A percentile compares a stretch with the other conserved stretches of the same genome.
Conservation (phyloP, 140 eudicot species). For the Senecio squalidus region DNA sequence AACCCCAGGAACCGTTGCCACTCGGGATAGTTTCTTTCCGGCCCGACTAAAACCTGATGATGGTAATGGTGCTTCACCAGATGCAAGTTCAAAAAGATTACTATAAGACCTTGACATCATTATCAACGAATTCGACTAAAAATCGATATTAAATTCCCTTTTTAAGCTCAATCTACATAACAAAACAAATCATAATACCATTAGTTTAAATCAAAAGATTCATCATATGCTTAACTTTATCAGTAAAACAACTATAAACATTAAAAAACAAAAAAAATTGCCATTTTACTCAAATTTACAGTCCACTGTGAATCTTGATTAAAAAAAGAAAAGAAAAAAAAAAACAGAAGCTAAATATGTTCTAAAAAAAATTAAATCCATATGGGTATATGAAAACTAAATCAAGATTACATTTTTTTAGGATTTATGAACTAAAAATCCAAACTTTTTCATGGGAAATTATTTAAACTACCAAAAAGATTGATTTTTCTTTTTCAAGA, state of each 20-base stretch:
- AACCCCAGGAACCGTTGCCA: slow-evolving; percentile 80
- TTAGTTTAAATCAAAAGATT: slow-evolving; percentile 7
- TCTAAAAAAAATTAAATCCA: neutral
- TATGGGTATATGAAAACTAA: slow-evolving; percentile 1
- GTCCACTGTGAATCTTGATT: neutral
- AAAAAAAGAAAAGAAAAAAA: neutral
- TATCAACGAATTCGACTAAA: neutral
- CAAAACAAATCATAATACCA: slow-evolving; percentile 6
- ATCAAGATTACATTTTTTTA: slow-evolving; percentile 10
- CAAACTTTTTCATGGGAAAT: neutral
- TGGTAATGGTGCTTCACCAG: slow-evolving; percentile 62
- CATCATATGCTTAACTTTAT: slow-evolving; percentile 3
- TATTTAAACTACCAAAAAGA: neutral
- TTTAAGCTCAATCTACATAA: slow-evolving; percentile 24
- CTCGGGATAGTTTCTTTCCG: slow-evolving; percentile 62
- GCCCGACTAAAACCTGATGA: slow-evolving; percentile 44
- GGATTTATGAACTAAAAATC: neutral
- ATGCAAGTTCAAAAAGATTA: slow-evolving; percentile 81
- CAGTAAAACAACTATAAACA: slow-evolving; percentile 1
- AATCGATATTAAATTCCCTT: slow-evolving; percentile 8
- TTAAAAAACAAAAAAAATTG: neutral
- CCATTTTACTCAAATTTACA: neutral
- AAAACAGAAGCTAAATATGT: too few relatives aligned
- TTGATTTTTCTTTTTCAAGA: neutral
- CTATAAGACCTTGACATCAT: slow-evolving; percentile 87